Evolutionary conservation across 2,329 filamentous ascomycete genomes (phyloP), one percentile per base, ranked within the genome.

Genomic region (Penicillium brasilianum): DNA sequence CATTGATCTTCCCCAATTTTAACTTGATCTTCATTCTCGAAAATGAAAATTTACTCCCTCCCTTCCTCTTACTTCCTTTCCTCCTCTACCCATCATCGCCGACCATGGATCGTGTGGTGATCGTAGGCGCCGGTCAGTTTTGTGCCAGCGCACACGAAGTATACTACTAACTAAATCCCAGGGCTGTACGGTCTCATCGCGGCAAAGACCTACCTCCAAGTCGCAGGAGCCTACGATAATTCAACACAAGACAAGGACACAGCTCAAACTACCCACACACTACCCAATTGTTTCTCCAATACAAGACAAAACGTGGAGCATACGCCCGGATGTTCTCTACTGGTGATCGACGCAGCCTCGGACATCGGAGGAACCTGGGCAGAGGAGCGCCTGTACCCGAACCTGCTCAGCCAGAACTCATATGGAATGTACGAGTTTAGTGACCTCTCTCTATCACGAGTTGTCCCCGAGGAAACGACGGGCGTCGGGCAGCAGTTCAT

Each of bases 391-490:
- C 63, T 73, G 0, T 73, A 72, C 52, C 71, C 71, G 9, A 73
- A 71, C 16, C 61, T 73, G 10, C 60, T 69, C 5, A 70, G 70
- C n/a, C 69, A 73, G 32, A 70, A 69, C 41, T 69, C 71, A 5
- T 69, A 71, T 32, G 71, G 71, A 0, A 58, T 69, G 16, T 73
- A 72, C 57, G 71, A 73, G 59, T 71, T 70, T 39, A 72, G 69
- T 25, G 72, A 73, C 48, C 32, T 70, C 8, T 51, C 69, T 9
- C 61, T 74, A 8, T 52, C 61, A 3, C 54, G 64, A 0, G 61
- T 65, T 10, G 56, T 67, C 11, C 63, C 66, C 3, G 55, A 61
- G 13, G 58, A 61, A n/a, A n/a, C 54, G 8, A 48, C 60, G 11
- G 58, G 59, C 3, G 43, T 53, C 2, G 55, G 48, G 5, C 25